Evolutionary conservation across 306 rosid genomes (phyloP).

Genomic region (Cucurbita ficifolia): DNA sequence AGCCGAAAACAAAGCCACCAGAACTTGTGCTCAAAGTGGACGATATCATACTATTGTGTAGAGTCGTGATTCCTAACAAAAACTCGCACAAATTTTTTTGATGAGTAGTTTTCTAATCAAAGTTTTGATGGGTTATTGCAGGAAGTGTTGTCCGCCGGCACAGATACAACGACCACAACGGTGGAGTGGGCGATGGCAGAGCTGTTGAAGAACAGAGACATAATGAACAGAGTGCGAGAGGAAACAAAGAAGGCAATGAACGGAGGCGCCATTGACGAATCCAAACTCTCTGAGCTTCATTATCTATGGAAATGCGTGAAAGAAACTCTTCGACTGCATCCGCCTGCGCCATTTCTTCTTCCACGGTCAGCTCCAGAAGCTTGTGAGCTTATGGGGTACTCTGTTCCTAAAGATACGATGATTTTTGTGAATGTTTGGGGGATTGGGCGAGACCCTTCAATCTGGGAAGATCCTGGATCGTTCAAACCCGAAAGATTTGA

Average conservation of each 20-base stretch:
- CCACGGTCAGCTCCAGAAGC: background rate
- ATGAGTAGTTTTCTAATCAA: too few relatives aligned
- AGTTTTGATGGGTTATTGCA: background rate
- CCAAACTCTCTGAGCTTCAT: background rate
- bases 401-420: background rate
- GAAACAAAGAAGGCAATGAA: background rate
- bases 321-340: background rate
- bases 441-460: background rate
- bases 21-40: too few relatives aligned
- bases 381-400: background rate
- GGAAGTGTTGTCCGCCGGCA: background rate
- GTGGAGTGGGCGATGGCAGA: conserved; percentile 2
- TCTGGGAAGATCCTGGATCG: background rate
- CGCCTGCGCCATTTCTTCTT: background rate
- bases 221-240: background rate
- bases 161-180: background rate
- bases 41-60: too few relatives aligned
- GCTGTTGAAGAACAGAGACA: background rate
- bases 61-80: too few relatives aligned
- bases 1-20: too few relatives aligned
- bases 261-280: background rate
- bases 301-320: background rate
- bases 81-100: too few relatives aligned
- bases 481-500: background rate
- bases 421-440: background rate